Evolutionary conservation across 75 land plant species (phyloP).

Genomic region (Cupressus sempervirens): DNA sequence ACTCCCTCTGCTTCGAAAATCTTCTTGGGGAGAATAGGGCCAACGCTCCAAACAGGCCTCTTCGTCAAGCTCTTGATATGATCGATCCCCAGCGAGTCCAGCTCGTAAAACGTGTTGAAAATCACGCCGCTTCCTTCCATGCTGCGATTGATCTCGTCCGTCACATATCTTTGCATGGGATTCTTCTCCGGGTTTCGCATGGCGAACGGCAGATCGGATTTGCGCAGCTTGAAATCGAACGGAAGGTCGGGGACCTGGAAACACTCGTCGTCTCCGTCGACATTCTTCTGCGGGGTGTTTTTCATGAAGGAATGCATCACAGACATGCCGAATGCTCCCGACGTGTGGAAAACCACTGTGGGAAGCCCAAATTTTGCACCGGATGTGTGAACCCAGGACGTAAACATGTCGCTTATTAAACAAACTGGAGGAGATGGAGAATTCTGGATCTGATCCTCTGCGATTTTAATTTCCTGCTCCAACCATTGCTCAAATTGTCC

Average conservation of each 20-base stretch:
- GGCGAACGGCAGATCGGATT: neutral
- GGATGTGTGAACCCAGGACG: neutral
- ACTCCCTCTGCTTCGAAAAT: neutral
- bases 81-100: neutral
- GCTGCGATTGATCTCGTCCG: neutral
- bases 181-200: neutral
- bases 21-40: neutral
- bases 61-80: neutral
- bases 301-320: neutral
- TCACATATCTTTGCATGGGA: neutral
- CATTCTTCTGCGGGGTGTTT: neutral
- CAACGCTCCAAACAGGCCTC: neutral
- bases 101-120: constrained; percentile 2
- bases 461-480: neutral
- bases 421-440: too few species aligned
- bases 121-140: neutral
- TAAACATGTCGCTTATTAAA: constrained; percentile 3
- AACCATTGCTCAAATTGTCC: neutral
- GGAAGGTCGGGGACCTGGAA: neutral
- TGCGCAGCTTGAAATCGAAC: neutral
- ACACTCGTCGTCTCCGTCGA: neutral
- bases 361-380: constrained; percentile 3
- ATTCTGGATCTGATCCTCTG: too few species aligned
- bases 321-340: neutral
- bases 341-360: neutral